A percentile compares a stretch with the other conserved stretches of the same genome.
Evolutionary conservation across 768 basidiomycete species (phyloP).

Genomic region (Chalciporus pseudorubinellus): DNA sequence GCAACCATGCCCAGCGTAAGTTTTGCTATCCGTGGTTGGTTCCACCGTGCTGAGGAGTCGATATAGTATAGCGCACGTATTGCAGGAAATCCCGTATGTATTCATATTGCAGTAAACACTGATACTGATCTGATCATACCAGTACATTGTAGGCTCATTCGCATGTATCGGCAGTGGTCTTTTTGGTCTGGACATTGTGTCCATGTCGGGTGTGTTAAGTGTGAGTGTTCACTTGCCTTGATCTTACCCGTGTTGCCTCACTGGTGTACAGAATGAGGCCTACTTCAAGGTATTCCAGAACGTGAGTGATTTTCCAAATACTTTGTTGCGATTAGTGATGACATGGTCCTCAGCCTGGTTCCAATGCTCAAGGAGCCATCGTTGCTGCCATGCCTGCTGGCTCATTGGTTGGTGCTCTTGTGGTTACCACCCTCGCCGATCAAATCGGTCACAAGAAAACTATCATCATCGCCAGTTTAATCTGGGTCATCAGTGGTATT

Average conservation of each 20-base stretch:
- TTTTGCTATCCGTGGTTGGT: neutral
- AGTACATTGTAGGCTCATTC: conserved; percentile 79
- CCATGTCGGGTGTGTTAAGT: conserved; percentile 74
- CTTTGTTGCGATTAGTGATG: neutral
- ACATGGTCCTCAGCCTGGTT: conserved; percentile 38
- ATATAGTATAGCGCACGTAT: conserved; percentile 53
- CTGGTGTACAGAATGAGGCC: conserved; percentile 23
- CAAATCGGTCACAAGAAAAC: conserved; percentile 62
- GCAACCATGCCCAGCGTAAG: conserved; percentile 28
- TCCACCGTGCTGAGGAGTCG: conserved; percentile 1
- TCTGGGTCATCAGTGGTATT: conserved; percentile 73
- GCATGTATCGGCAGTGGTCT: conserved; percentile 80
- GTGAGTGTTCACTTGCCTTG: conserved; percentile 30
- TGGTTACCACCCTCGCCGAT: conserved; percentile 64
- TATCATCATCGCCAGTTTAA: conserved; percentile 60
- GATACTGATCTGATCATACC: conserved; percentile 1
- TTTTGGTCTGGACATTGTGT: conserved; percentile 80
- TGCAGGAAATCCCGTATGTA: conserved; percentile 54
- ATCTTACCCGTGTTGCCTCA: neutral
- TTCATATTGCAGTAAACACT: neutral
- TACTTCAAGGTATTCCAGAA: conserved; percentile 26
- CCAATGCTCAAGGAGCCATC: conserved; percentile 65
- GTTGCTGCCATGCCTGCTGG: conserved; percentile 78
- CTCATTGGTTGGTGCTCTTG: conserved; percentile 63
- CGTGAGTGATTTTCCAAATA: conserved; percentile 10